These are phyloP conservation scores for Coemansia sp. DNA, from an alignment of 192 early-diverging fungal genomes.

Conservation along the genomic window DNA sequence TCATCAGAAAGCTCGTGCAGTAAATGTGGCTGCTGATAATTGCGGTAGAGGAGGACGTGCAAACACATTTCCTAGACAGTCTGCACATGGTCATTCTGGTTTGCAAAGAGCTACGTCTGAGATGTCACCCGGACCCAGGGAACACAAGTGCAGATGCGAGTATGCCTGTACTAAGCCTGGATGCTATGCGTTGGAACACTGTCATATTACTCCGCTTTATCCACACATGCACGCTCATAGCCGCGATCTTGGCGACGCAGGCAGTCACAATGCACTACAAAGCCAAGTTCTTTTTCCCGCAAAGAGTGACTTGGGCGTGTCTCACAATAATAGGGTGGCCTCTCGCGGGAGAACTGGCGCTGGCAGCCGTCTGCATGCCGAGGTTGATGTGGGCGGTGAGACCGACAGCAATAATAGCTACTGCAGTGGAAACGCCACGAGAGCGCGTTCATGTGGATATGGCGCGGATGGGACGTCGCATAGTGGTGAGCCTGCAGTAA, in stretches of 20 bases:
- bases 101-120: neutral
- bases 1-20: neutral
- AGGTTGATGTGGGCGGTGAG: neutral
- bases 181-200: conserved; percentile 44
- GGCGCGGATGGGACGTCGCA: neutral
- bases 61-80: neutral
- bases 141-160: conserved; percentile 24
- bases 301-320: neutral
- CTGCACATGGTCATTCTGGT: neutral
- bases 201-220: conserved; percentile 46
- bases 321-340: neutral
- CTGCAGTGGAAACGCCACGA: neutral
- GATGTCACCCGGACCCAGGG: neutral
- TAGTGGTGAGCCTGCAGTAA: conserved; percentile 6
- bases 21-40: neutral
- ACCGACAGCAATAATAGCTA: neutral
- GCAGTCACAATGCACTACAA: neutral
- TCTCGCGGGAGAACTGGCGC: neutral
- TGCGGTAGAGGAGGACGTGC: neutral
- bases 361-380: neutral
- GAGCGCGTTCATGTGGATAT: neutral
- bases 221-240: conserved; percentile 38
- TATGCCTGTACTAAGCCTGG: conserved; percentile 35
- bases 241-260: conserved; percentile 5
- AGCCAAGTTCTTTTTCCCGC: neutral